Evolutionary conservation across 768 basidiomycete species (phyloP).

Genomic region (Termitomyces titanicus): DNA sequence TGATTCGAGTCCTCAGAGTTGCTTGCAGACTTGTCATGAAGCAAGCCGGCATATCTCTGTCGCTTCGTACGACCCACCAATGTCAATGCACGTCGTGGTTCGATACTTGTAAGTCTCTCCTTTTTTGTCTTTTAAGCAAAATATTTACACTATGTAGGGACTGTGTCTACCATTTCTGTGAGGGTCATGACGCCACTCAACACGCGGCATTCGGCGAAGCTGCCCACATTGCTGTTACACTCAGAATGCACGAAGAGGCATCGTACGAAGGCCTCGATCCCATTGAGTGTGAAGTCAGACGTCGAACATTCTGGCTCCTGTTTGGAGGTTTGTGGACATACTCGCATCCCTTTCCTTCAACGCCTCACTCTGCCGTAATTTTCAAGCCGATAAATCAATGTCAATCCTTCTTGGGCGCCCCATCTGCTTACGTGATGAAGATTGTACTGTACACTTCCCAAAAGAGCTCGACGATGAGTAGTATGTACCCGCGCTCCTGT

Average conservation of each 20-base stretch:
- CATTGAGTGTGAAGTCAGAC: slow-evolving; percentile 84
- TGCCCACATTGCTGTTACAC: slow-evolving; percentile 75
- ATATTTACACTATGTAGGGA: slow-evolving; percentile 43
- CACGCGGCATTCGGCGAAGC: slow-evolving; percentile 89
- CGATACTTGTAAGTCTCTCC: slow-evolving; percentile 72
- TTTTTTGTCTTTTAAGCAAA: neutral
- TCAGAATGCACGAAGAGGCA: slow-evolving; percentile 84
- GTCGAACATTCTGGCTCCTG: slow-evolving; percentile 84
- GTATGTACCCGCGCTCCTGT: slow-evolving; percentile 43
- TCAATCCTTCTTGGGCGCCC: slow-evolving; percentile 81
- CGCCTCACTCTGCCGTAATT: slow-evolving; percentile 6
- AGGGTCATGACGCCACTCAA: slow-evolving; percentile 83
- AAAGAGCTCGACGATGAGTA: slow-evolving; percentile 89
- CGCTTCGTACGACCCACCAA: slow-evolving; percentile 79
- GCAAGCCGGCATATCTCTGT: slow-evolving; percentile 80
- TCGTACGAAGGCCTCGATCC: slow-evolving; percentile 82
- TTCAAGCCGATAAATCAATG: slow-evolving; percentile 84
- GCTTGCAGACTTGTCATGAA: slow-evolving; percentile 63
- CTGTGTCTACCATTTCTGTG: slow-evolving; percentile 84
- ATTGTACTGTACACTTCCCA: slow-evolving; percentile 86
- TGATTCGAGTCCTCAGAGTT: neutral
- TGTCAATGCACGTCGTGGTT: slow-evolving; percentile 80
- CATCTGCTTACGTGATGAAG: slow-evolving; percentile 84
- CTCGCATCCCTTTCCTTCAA: neutral
- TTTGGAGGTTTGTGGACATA: slow-evolving; percentile 65